Evolutionary conservation across 768 basidiomycete genomes (phyloP), one percentile per base, ranked within the genome.

Genomic region (Imleria badia): DNA sequence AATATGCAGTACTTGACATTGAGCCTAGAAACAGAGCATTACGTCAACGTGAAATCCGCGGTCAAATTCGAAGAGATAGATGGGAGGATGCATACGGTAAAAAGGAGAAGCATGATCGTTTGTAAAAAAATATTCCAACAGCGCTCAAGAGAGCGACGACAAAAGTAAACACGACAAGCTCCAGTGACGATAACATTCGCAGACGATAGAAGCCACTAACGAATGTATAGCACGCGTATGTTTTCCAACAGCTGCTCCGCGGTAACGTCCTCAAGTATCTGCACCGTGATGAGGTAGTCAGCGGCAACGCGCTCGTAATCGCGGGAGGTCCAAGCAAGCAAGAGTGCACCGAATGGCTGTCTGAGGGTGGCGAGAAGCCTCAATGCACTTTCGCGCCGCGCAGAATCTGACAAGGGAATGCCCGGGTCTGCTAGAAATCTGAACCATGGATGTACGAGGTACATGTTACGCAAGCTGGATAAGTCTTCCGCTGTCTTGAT

Each of bases 381-480:
- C 5, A 48, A 26, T 22, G 61, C 54, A 15, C 38, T 46, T 11
- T 50, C 45, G 3, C 23, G 46, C 2, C 35, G 43, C 15, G 30
- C 45, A 23, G 52, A 29, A 0, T 41, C 38, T 17, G 30, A 40
- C 41, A 51, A 31, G 29, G 58, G 22, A 11, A 51, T 53, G 6
- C 34, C 48, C 22, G 54, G 45, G 14, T 56, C 51, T 10, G 54
- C 22, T 0, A 49, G 34, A 30, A 20, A 17, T 11, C 36, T 39
- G 13, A 56, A 54, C 62, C 62, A 63, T 7, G 62, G 61, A n/a
- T 63, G 50, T 7, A 57, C 55, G 35, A 63, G 57, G 30, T 43
- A 41, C 54, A 59, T 45, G n/a, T 22, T 23, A 13, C 45, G 31
- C n/a, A 46, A 41, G 40, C 31, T 38, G 22, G 51, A 14, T 33